phyloP scores from a whole-genome alignment of 2,329 filamentous ascomycete species.

The Colletotrichum sp. region DNA sequence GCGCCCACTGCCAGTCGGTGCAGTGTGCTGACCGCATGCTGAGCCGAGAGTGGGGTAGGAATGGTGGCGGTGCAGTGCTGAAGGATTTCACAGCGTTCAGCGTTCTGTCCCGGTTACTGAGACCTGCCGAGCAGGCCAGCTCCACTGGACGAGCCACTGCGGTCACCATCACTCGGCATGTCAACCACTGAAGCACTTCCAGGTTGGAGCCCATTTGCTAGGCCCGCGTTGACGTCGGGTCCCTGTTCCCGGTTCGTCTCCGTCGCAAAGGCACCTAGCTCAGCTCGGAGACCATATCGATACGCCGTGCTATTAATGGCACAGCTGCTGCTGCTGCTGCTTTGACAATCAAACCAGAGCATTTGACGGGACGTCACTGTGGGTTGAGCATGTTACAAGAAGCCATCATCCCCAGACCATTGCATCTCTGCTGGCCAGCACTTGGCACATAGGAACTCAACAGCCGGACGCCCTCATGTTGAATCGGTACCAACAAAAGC shows the following conservation, averaged over 20 bases:
- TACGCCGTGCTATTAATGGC: conserved; percentile 7
- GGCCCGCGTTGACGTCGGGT: not conserved
- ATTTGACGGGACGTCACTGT: not conserved
- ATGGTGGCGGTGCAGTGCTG: conserved; percentile 15
- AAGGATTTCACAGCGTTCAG: not conserved
- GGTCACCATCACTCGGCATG: not conserved
- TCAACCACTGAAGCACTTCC: not conserved
- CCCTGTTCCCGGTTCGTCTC: not conserved
- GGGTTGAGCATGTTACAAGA: not conserved
- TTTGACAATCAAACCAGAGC: not conserved
- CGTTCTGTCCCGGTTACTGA: not conserved
- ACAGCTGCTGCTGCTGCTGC: not conserved
- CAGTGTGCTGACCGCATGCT: not conserved
- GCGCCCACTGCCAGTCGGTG: not conserved
- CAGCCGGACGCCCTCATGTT: not conserved
- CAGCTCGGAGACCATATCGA: not conserved
- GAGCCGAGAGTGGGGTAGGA: conserved; percentile 4
- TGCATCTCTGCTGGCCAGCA: not conserved
- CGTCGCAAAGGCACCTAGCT: not conserved
- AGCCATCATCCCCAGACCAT: not conserved
- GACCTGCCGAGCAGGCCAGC: not conserved
- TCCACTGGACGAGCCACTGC: not conserved
- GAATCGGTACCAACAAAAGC: not conserved
- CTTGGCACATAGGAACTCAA: not conserved
- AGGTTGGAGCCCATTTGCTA: not conserved